Evolutionary conservation across 495 filamentous ascomycete species (phyloP).

Genomic region (Neurospora tetrasperma): DNA sequence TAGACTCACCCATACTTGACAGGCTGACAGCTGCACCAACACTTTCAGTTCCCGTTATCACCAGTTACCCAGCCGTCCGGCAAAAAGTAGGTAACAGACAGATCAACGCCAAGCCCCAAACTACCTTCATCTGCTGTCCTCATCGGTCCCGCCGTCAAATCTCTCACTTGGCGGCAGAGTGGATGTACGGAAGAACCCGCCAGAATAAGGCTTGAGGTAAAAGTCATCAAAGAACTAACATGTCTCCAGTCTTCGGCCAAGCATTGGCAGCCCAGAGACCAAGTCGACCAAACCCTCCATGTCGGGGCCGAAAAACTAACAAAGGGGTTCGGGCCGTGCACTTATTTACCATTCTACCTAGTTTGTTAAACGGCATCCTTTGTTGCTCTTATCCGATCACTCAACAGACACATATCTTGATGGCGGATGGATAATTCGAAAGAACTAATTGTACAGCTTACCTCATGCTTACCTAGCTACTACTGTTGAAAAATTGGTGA

Average conservation of each 20-base stretch:
- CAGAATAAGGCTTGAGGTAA: neutral
- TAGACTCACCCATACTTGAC: neutral
- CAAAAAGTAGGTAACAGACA: neutral
- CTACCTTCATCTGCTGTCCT: neutral
- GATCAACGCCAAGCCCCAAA: neutral
- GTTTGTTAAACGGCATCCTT: neutral
- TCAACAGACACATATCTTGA: neutral
- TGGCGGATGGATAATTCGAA: neutral
- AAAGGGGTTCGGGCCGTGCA: neutral
- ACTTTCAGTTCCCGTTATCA: neutral
- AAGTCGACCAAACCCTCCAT: neutral
- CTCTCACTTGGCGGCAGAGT: neutral
- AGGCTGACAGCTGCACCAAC: neutral
- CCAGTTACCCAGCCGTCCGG: neutral
- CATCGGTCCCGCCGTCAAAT: neutral
- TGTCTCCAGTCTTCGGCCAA: neutral
- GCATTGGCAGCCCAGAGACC: neutral
- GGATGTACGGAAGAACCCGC: neutral
- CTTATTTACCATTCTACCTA: neutral
- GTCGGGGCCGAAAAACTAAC: neutral
- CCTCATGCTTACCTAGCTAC: neutral
- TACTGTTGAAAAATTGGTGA: neutral
- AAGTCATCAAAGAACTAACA: neutral
- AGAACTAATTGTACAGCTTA: neutral
- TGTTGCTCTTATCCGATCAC: neutral